phyloP scores from a whole-genome alignment of 345 rosid genomes.

The Lepidium didymum region DNA sequence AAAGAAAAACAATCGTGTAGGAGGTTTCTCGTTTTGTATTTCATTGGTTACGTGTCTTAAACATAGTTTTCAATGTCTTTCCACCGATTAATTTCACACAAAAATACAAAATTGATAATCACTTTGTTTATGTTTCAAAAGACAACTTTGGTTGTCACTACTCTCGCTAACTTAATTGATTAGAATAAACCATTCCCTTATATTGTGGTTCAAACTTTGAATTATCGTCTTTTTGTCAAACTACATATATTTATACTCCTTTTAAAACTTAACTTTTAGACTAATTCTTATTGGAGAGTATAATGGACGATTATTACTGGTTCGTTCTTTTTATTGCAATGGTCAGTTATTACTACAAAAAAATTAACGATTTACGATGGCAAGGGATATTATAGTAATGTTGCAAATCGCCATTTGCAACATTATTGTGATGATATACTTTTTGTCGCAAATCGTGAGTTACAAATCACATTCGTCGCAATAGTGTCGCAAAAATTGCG shows the following conservation, averaged over 20 bases:
- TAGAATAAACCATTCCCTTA: slow-evolving; percentile 21
- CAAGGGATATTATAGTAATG: too few species aligned
- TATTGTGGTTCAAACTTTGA: slow-evolving; percentile 25
- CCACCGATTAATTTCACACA: neutral
- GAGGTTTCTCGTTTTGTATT: neutral
- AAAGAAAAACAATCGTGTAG: neutral
- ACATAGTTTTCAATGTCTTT: neutral
- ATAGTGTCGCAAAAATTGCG: too few species aligned
- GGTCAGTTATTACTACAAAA: neutral
- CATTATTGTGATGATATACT: too few species aligned
- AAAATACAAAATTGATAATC: slow-evolving; percentile 3
- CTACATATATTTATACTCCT: neutral
- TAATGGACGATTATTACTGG: neutral
- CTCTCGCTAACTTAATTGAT: neutral
- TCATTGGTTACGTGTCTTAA: neutral
- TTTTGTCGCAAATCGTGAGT: too few species aligned
- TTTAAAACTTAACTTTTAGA: neutral
- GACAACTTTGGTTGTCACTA: slow-evolving; percentile 21
- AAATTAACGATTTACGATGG: too few species aligned
- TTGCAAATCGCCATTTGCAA: too few species aligned
- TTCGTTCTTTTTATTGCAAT: neutral
- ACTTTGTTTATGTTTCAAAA: neutral
- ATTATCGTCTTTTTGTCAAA: slow-evolving; percentile 5
- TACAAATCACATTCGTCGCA: too few species aligned
- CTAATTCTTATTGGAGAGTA: neutral